Evolutionary conservation across 1,284 basidiomycete genomes (phyloP), one percentile per base, ranked within the genome.

Genomic region (Ustilago curta): DNA sequence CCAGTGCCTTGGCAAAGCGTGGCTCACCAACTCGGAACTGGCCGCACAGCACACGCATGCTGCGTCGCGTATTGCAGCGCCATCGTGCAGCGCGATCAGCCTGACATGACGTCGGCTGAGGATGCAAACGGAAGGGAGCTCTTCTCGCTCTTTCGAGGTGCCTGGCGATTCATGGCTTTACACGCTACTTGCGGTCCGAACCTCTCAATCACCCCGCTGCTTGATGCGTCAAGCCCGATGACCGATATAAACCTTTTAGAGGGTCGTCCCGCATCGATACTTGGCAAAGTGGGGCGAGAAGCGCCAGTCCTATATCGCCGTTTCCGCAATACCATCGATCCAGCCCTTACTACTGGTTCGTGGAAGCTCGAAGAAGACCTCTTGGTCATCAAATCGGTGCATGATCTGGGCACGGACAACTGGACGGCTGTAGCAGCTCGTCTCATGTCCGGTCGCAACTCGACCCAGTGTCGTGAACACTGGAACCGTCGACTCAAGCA

Each of bases 141-240:
- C 50, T 76, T 70, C 54, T 59, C 48, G 11, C 57, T 76, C 40
- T 71, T 76, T 31, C 56, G 69, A 4, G 68, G 68, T 21, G 53
- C 68, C 14, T 76, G 73, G 73, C 59, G 67, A 2, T 56, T 75
- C 45, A 70, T 75, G 35, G 54, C 63, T n/a, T 50, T 70, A 18
- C 67, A 75, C 50, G 43, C 43, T 21, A 23, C 49, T 4, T 12
- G 42, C 32, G 39, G 50, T 21, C 63, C 63, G 2, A 59, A 60
- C 43, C 14, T 67, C 16, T 59, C 59, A 5, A 29, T 58, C 16
- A 52, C 63, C 18, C 29, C 59, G 4, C 11, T 60, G 8, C 7
- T 29, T 8, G 18, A 43, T 7, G 1, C 29, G 12, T 53, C 48
- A 8, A 19, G 51, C 8, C 53, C 53, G 2, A 29, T 19, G 27